Evolutionary conservation across 306 rosid genomes (phyloP).

Genomic region (Pachyrhizus erosus): DNA sequence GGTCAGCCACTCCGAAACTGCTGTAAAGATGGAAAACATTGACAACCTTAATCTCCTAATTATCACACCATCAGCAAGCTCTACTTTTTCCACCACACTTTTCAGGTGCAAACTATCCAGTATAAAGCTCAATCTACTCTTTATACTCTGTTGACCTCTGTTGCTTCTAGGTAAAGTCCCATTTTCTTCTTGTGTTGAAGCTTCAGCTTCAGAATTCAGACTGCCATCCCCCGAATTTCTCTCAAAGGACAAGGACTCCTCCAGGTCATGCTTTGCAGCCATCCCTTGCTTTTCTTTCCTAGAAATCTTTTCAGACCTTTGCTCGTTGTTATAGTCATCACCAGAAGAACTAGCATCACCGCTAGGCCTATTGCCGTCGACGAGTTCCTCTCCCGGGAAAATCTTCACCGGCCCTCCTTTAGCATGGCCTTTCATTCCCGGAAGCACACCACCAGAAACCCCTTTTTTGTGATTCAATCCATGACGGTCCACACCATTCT

Average conservation of each 20-base stretch:
- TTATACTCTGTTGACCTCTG: constrained; percentile 49
- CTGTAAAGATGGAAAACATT: constrained; percentile 53
- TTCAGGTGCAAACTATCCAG: constrained; percentile 59
- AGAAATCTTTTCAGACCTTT: constrained; percentile 42
- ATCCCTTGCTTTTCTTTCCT: constrained; percentile 70
- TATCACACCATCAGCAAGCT: constrained; percentile 60
- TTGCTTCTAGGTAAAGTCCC: constrained; percentile 46
- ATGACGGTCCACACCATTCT: constrained; percentile 70
- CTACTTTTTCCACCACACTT: constrained; percentile 53
- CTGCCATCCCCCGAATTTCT: constrained; percentile 51
- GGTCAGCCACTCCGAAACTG: constrained; percentile 63
- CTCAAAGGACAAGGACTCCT: constrained; percentile 47
- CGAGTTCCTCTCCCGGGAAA: constrained; percentile 67
- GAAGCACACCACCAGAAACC: constrained; percentile 58
- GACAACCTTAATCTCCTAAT: constrained; percentile 61
- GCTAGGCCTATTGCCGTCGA: constrained; percentile 49
- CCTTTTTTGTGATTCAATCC: constrained; percentile 62
- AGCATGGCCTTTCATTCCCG: constrained; percentile 55
- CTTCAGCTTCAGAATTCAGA: constrained; percentile 48
- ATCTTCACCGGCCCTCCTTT: constrained; percentile 61
- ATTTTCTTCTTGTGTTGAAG: constrained; percentile 57
- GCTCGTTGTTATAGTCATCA: constrained; percentile 51
- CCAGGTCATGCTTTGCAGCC: constrained; percentile 44
- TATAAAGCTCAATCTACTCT: constrained; percentile 50
- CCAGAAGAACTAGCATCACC: constrained; percentile 50